These are phyloP conservation scores for Mortierella sp. DNA, from an alignment of 371 early-diverging fungal species.

Conservation along the genomic window DNA sequence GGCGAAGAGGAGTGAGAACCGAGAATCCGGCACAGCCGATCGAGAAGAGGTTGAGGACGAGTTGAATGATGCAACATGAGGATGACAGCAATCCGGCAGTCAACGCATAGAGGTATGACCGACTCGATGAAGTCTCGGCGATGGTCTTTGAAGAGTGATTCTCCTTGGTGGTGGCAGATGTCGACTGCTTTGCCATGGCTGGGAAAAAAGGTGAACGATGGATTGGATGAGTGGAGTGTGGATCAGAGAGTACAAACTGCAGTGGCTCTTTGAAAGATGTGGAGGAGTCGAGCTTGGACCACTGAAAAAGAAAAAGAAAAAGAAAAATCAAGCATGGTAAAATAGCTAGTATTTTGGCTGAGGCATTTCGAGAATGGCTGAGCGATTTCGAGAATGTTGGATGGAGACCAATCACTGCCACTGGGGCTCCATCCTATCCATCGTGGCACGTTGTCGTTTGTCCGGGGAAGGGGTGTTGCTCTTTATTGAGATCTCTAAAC, in stretches of 20 bases:
- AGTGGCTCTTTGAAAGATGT: too few species aligned
- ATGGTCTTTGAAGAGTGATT: slow-evolving; percentile 1
- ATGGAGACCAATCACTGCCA: too few species aligned
- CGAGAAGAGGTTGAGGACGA: slow-evolving; percentile 60
- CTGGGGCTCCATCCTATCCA: too few species aligned
- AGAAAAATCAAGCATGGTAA: too few species aligned
- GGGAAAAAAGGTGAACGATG: background rate
- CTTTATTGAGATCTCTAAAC: background rate
- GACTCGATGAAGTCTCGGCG: background rate
- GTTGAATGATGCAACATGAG: slow-evolving; percentile 67
- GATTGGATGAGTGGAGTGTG: background rate
- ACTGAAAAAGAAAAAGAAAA: too few species aligned
- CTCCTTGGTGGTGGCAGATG: slow-evolving; percentile 1
- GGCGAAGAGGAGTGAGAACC: slow-evolving; percentile 60
- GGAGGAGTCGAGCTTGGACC: too few species aligned
- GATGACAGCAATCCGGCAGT: slow-evolving; percentile 59
- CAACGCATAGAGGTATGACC: slow-evolving; percentile 32
- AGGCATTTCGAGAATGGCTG: too few species aligned
- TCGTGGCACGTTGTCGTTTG: too few species aligned
- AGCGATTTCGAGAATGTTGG: too few species aligned
- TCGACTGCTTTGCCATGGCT: background rate
- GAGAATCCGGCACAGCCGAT: slow-evolving; percentile 69
- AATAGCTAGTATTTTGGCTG: too few species aligned
- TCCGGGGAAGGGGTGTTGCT: too few species aligned
- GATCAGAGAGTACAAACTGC: too few species aligned